Evolutionary conservation across 306 rosid species (phyloP), one percentile per base, ranked within the genome.

Genomic region (Cicer judaicum): DNA sequence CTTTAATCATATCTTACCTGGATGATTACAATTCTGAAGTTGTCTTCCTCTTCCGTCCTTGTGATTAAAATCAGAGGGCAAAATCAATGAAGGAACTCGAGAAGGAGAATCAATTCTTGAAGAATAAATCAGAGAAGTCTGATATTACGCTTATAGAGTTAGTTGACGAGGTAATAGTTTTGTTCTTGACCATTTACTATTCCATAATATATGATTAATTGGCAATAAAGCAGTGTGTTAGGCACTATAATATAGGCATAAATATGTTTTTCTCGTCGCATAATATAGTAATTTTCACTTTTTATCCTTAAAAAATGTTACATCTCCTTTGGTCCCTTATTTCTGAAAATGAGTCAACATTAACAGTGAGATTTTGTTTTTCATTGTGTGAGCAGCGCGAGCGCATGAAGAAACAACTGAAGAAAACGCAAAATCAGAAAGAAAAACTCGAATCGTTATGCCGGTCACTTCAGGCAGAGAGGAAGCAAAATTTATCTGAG

Each of bases 41-140:
- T 70, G 47, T 42, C 19, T 15, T 8, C 11, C 19, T 67, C 76
- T 73, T 72, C 82, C 64, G n/a, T 24, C 81, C 4, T 74, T 78
- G 21, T 81, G 57, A 60, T 43, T 79, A 74, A 85, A 79, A 55
- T 41, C 82, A 93, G 98, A 93, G 87, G 98, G 82, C 97, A 4
- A 93, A 91, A 83, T 93, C 96, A 74, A 89, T 83, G 86, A 93
- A 91, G 90, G 97, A 93, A 78, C 96, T 91, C 78, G 88, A 87
- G 88, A 91, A 91, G 89, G 98, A 93, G 85, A 93, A 93, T 76
- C 81, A 84, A 47, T 91, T 91, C 85, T 79, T 93, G 96, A 93
- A 85, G 91, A 89, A 92, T 84, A 93, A 93, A 85, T 78, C 90
- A 13, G 96, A 93, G 77, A 89, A 88, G 75, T 85, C 98, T 64